phyloP scores from a whole-genome alignment of 495 filamentous ascomycete species.

The Ramalina intermedia region DNA sequence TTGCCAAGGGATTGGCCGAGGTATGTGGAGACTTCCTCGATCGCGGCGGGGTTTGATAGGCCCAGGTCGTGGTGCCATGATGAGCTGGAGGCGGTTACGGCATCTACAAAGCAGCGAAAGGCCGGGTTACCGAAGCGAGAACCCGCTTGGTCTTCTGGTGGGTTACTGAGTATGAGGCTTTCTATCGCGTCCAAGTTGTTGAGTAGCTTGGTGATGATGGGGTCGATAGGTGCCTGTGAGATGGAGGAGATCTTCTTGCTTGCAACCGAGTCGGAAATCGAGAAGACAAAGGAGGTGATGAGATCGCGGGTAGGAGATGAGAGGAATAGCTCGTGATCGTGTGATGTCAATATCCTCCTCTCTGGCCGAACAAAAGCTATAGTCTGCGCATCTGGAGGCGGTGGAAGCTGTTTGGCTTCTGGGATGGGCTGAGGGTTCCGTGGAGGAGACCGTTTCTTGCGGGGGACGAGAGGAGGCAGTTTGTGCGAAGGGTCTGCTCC shows the following conservation, averaged over 20 bases:
- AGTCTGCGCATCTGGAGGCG: constrained; percentile 48
- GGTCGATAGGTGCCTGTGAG: constrained; percentile 36
- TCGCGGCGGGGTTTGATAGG: constrained; percentile 25
- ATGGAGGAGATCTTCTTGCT: constrained; percentile 59
- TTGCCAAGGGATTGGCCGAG: constrained; percentile 75
- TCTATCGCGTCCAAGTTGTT: constrained; percentile 53
- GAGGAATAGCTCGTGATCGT: constrained; percentile 72
- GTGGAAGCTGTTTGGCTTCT: constrained; percentile 54
- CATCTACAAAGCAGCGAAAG: constrained; percentile 74
- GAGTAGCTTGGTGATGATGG: constrained; percentile 49
- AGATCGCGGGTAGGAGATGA: constrained; percentile 64
- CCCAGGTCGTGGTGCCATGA: constrained; percentile 24
- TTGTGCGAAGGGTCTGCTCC: constrained; percentile 37
- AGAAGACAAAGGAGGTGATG: constrained; percentile 70
- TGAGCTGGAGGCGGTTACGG: constrained; percentile 36
- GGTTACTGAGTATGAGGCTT: constrained; percentile 45
- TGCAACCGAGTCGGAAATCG: constrained; percentile 66
- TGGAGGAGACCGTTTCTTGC: constrained; percentile 35
- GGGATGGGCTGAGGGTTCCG: constrained; percentile 50
- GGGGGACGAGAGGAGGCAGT: constrained; percentile 55
- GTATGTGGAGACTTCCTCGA: constrained; percentile 63
- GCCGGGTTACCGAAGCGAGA: constrained; percentile 90
- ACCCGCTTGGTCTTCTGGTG: constrained; percentile 69
- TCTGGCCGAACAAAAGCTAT: constrained; percentile 50
- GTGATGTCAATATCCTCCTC: constrained; percentile 62